Conservation (phyloP, 2,329 filamentous ascomycete genomes). For the Pseudocercospora eumusae region DNA sequence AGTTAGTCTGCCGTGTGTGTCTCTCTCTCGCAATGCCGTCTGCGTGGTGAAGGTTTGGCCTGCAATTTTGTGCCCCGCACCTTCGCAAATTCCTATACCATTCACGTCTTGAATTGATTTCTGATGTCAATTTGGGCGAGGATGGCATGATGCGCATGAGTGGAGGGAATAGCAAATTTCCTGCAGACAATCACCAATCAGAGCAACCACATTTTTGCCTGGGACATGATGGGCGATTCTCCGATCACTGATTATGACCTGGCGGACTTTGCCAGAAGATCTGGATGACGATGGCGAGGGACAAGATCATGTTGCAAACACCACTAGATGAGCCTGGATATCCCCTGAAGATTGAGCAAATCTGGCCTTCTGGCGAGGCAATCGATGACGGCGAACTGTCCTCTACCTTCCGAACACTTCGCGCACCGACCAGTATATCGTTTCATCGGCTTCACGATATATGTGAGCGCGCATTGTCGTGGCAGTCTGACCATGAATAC, state of each 20-base stretch:
- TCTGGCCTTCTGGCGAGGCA: not conserved
- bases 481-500: not conserved
- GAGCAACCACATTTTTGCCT: too few species aligned
- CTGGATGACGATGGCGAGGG: not conserved
- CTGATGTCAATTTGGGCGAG: too few species aligned
- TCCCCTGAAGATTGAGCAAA: not conserved
- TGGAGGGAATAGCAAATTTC: too few species aligned
- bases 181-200: too few species aligned
- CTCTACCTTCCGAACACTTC: not conserved
- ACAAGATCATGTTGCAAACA: not conserved
- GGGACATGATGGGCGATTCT: too few species aligned
- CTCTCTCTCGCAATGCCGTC: too few species aligned
- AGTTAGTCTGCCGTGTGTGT: too few species aligned
- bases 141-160: too few species aligned
- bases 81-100: not conserved
- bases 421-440: not conserved
- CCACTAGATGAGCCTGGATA: slow-evolving; percentile 3
- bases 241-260: too few species aligned
- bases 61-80: not conserved
- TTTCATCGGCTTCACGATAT: slow-evolving; percentile 6
- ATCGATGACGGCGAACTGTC: not conserved
- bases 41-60: not conserved
- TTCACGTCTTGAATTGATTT: not conserved
- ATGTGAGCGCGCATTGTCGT: not conserved
- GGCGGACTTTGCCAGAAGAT: not conserved